Percentiles rank a stretch among this genome's conserved stretches.
Evolutionary conservation across 768 basidiomycete species (phyloP).

Genomic region (Amanita pseudoporphyria): DNA sequence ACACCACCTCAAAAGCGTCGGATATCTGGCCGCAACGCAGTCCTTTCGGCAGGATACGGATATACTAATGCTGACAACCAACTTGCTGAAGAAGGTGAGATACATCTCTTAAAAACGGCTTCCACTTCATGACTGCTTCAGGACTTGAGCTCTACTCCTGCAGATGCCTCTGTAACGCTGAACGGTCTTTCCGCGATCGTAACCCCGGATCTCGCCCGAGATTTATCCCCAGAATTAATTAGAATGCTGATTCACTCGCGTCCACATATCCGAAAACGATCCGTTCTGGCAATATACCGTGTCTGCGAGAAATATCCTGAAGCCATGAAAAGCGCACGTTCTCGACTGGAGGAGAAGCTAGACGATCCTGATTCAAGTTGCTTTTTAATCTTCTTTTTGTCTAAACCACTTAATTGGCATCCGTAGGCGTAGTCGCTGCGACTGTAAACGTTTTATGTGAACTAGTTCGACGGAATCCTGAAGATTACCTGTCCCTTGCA

Average conservation of each 20-base stretch:
- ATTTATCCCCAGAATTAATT: conserved; percentile 78
- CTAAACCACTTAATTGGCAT: not conserved
- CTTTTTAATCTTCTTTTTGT: conserved; percentile 10
- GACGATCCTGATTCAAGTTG: conserved; percentile 69
- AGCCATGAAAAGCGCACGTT: conserved; percentile 51
- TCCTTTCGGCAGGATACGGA: conserved; percentile 94
- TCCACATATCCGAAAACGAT: conserved; percentile 82
- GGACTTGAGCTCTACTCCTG: conserved; percentile 74
- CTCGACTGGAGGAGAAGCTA: conserved; percentile 67
- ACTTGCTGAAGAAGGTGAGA: conserved; percentile 85
- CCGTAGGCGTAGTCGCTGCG: conserved; percentile 81
- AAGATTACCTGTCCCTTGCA: conserved; percentile 76
- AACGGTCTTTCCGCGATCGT: conserved; percentile 81
- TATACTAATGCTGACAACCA: conserved; percentile 95
- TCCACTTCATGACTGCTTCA: conserved; percentile 23
- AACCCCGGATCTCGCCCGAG: conserved; percentile 83
- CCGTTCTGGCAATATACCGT: conserved; percentile 77
- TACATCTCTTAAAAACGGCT: conserved; percentile 2
- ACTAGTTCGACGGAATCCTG: conserved; percentile 70
- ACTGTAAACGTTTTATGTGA: conserved; percentile 94
- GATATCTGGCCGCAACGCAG: conserved; percentile 88
- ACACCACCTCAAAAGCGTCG: conserved; percentile 88
- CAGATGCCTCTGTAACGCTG: conserved; percentile 66
- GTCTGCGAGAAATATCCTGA: conserved; percentile 79
- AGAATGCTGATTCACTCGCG: conserved; percentile 87